Evolutionary conservation across 2,329 filamentous ascomycete genomes (phyloP).

Genomic region (Colletotrichum abscissum): DNA sequence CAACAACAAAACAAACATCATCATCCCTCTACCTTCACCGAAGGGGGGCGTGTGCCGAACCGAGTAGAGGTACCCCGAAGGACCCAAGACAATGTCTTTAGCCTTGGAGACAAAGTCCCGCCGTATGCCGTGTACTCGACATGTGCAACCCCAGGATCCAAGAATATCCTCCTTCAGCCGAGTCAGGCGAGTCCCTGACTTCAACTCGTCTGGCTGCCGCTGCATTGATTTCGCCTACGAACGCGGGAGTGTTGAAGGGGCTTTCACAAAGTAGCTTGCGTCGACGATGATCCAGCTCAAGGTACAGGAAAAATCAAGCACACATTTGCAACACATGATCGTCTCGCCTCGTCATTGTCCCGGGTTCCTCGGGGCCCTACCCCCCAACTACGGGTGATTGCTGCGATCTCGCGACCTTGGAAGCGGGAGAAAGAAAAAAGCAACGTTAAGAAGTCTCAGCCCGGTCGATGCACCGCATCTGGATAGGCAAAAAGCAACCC

Average conservation of each 20-base stretch:
- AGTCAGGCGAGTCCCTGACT: slow-evolving; percentile 2
- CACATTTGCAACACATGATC: neutral
- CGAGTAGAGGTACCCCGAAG: neutral
- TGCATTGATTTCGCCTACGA: neutral
- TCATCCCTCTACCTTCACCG: neutral
- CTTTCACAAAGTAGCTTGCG: neutral
- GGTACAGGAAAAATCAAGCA: neutral
- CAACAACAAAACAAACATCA: slow-evolving; percentile 1
- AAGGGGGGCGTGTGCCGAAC: neutral
- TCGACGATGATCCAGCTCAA: neutral
- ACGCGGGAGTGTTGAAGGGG: neutral
- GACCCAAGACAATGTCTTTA: slow-evolving; percentile 20
- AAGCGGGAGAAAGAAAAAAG: neutral
- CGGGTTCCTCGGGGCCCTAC: neutral
- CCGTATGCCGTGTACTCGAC: neutral
- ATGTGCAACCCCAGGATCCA: slow-evolving; percentile 15
- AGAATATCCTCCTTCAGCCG: slow-evolving; percentile 25
- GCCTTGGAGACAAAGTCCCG: neutral
- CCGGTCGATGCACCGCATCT: slow-evolving; percentile 1
- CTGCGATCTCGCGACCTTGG: neutral
- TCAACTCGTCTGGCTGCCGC: neutral
- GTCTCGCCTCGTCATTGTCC: neutral
- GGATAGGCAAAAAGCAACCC: slow-evolving; percentile 17
- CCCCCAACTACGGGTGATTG: neutral
- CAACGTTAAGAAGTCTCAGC: slow-evolving; percentile 7